Conservation (phyloP, 345 rosid genomes). For the Salix purpurea region DNA sequence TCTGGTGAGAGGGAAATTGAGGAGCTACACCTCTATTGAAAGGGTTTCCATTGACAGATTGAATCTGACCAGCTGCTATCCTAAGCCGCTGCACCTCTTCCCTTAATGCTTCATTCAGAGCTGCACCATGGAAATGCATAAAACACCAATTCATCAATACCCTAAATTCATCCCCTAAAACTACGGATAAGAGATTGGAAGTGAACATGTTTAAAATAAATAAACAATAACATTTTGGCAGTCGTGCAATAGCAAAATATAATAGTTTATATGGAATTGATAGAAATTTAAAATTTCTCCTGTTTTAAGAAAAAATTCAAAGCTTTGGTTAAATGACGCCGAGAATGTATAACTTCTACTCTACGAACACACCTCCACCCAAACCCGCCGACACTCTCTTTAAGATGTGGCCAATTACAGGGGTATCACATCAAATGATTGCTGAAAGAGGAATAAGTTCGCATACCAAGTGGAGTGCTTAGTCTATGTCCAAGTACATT, state of each 20-base stretch:
- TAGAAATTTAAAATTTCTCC: background rate
- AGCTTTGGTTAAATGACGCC: background rate
- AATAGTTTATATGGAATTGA: background rate
- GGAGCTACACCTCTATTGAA: conserved; percentile 40
- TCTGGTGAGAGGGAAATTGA: conserved; percentile 48
- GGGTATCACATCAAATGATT: background rate
- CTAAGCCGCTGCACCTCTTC: conserved; percentile 92
- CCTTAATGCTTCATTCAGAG: conserved; percentile 69
- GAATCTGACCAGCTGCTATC: conserved; percentile 65
- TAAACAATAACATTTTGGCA: background rate
- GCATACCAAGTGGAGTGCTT: background rate
- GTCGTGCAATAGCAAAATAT: background rate
- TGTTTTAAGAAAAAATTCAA: background rate
- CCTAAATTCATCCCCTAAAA: background rate
- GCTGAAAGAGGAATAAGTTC: background rate
- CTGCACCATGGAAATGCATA: conserved; percentile 32
- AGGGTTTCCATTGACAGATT: conserved; percentile 54
- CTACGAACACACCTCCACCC: background rate
- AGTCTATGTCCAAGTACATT: too few relatives aligned
- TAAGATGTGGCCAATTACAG: background rate
- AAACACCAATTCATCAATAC: background rate
- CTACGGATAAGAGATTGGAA: background rate
- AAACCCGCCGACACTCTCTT: background rate
- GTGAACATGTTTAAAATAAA: background rate
- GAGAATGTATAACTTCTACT: background rate